A percentile compares a stretch with the other conserved stretches of the same genome.
Conservation (phyloP, 768 basidiomycete species). For the Amanita pallidorosea region DNA sequence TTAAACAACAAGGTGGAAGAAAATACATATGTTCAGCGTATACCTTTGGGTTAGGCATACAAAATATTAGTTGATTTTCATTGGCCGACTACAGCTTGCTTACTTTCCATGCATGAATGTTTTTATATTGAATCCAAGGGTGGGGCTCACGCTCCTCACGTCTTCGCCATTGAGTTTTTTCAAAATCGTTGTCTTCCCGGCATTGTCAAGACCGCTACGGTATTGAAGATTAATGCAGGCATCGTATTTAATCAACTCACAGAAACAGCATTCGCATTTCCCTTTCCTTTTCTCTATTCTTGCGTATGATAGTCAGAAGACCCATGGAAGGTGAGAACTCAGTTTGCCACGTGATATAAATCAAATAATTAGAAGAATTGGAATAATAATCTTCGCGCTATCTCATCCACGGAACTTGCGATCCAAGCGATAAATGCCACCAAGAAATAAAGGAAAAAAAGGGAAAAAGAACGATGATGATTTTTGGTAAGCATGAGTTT, state of each 20-base stretch:
- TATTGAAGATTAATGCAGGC: conserved; percentile 5
- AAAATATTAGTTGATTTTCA: conserved; percentile 7
- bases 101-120: conserved; percentile 88
- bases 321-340: conserved; percentile 45
- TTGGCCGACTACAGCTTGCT: conserved; percentile 13
- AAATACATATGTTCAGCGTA: conserved; percentile 68
- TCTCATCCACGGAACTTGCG: neutral
- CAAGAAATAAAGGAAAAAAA: conserved; percentile 78
- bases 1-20: neutral
- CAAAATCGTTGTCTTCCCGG: conserved; percentile 96
- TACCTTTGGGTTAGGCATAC: conserved; percentile 31
- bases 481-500: conserved; percentile 49
- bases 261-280: conserved; percentile 96
- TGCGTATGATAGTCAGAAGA: conserved; percentile 91
- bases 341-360: neutral
- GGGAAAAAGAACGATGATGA: conserved; percentile 76
- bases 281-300: conserved; percentile 89
- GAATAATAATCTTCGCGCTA: neutral
- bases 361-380: neutral
- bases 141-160: conserved; percentile 80
- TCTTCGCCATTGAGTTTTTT: conserved; percentile 94
- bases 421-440: conserved; percentile 26
- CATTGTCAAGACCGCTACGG: conserved; percentile 89
- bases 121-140: conserved; percentile 98
- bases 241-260: conserved; percentile 26